phyloP scores from a whole-genome alignment of 345 rosid genomes.

The Corymbia maculata region DNA sequence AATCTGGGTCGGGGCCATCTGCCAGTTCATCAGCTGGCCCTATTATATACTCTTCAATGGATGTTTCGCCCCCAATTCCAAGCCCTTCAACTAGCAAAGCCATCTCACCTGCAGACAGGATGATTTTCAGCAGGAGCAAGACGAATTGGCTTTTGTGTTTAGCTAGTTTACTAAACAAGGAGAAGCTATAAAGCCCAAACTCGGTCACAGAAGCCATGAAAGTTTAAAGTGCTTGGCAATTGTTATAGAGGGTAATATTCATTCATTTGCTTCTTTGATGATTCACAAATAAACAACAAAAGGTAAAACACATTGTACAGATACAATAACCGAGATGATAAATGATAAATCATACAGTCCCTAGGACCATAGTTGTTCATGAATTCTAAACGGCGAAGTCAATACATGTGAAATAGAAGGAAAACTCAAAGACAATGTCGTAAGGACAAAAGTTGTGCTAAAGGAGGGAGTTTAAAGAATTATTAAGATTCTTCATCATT shows the following conservation, averaged over 20 bases:
- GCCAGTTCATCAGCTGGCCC: slow-evolving; percentile 62
- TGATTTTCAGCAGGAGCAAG: not conserved
- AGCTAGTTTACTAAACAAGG: not conserved
- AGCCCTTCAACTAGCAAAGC: slow-evolving; percentile 96
- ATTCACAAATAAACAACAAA: not conserved
- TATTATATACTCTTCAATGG: slow-evolving; percentile 81
- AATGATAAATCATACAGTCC: not conserved
- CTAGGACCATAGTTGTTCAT: not conserved
- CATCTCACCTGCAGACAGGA: slow-evolving; percentile 67
- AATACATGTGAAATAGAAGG: not conserved
- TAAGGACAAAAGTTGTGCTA: not conserved
- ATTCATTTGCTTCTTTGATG: not conserved
- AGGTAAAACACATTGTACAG: not conserved
- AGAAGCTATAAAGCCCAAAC: not conserved
- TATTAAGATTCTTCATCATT: not conserved
- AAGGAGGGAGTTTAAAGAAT: not conserved
- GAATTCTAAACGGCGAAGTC: not conserved
- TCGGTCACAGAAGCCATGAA: not conserved
- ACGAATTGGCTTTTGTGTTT: not conserved
- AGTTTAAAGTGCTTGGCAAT: not conserved
- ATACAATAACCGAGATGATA: not conserved
- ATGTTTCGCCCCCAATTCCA: slow-evolving; percentile 83
- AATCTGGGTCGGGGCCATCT: slow-evolving; percentile 36
- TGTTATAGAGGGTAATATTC: not conserved
- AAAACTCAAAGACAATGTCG: not conserved